Evolutionary conservation across 2,329 filamentous ascomycete species (phyloP), one percentile per base, ranked within the genome.

Genomic region (Ascochyta pisi): DNA sequence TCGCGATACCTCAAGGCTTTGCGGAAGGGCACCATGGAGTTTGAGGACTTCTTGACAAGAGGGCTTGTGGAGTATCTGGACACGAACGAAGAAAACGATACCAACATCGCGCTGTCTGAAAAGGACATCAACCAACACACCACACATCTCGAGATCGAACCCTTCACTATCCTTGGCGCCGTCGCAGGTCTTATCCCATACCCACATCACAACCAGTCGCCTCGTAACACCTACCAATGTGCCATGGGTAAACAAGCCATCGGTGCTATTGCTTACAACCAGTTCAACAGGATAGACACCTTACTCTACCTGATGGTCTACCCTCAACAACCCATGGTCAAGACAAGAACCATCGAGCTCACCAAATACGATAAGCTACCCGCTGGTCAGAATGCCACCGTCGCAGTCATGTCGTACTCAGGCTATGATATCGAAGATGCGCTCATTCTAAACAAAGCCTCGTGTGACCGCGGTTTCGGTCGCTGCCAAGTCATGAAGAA

Each of bases 171-270:
- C 45, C 84, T 99, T 13, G 95, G 95, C 24, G 95, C 95, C 42
- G 95, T 99, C 24, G 95, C 95, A 35, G 95, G 95, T 39, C 82
- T 99, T 34, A 99, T 99, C 73, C 95, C 95, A 4, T 99, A 98
- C 71, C 95, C 95, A 8, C 95, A 99, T 75, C 95, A 99, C 81
- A 99, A 99, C 77, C 95, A 99, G 76, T 99, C 96, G 15, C 95
- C 95, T 9, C 86, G 95, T 83, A 99, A 99, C 74, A 99, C 95
- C 0, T 99, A 99, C 72, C 94, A 98, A 82, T 97, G 94, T 79
- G 95, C 95, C 78, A 99, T 99, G 95, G 95, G 95, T 85, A 99
- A 99, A 80, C 95, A 99, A 89, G 95, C 95, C 35, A 98, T 99
- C 74, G 95, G 95, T 31, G 93, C 94, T 31, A 98, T 99, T 73